phyloP scores from a whole-genome alignment of 345 rosid genomes.

The Firmiana major region DNA sequence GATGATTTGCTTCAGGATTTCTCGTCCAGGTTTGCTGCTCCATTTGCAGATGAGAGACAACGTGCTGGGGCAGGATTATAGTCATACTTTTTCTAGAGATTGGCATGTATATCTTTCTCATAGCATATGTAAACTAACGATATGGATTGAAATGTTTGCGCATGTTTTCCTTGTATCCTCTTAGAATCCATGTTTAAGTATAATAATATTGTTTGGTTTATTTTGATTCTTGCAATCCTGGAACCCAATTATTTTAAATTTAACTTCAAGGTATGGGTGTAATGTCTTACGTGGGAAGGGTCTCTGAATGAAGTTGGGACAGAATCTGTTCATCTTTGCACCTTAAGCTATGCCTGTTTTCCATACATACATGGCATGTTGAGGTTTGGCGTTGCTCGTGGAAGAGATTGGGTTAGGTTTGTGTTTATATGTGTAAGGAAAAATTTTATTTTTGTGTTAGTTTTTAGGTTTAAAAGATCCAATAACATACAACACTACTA shows the following conservation, averaged over 20 bases:
- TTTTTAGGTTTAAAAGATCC: too few species aligned
- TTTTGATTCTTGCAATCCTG: background rate
- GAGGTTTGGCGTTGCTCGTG: too few species aligned
- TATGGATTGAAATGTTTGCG: background rate
- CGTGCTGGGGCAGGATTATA: background rate
- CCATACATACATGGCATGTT: too few species aligned
- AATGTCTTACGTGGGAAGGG: too few species aligned
- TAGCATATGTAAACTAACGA: background rate
- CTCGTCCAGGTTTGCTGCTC: slow-evolving; percentile 20
- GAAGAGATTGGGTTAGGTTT: too few species aligned
- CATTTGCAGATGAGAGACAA: slow-evolving; percentile 6
- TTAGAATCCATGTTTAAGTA: background rate
- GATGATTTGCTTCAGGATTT: slow-evolving; percentile 21
- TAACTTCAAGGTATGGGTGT: background rate
- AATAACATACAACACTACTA: too few species aligned
- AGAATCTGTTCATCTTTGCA: too few species aligned
- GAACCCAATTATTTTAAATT: background rate
- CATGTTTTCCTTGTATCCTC: background rate
- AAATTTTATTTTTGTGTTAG: too few species aligned
- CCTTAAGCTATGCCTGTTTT: too few species aligned
- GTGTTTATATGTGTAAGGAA: too few species aligned
- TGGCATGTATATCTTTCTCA: background rate
- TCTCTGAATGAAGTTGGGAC: too few species aligned
- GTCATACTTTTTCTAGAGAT: background rate
- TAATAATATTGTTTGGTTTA: background rate